A percentile compares a stretch with the other conserved stretches of the same genome.
Conservation (phyloP, 129 eudicot genomes). For the Scalesia atractyloides region DNA sequence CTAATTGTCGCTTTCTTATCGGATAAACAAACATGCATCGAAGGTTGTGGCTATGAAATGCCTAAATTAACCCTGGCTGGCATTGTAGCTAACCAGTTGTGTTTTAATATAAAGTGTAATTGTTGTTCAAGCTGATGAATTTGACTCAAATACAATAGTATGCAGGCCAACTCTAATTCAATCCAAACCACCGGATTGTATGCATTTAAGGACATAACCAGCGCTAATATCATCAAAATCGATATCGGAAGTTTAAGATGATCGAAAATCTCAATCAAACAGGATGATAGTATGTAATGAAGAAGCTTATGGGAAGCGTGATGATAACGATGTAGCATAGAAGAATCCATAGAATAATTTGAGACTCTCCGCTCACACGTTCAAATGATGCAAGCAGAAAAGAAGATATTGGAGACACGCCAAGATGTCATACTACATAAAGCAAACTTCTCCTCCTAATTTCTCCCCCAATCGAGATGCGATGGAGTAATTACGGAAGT, state of each 20-base stretch:
- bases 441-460: background rate
- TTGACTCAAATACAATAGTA: too few relatives aligned
- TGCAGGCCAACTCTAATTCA: too few relatives aligned
- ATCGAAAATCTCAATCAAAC: constrained; percentile 36
- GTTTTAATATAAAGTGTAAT: too few relatives aligned
- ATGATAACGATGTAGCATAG: constrained; percentile 54
- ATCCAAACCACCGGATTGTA: constrained; percentile 75
- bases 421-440: constrained; percentile 30
- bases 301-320: constrained; percentile 80
- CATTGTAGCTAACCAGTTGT: too few relatives aligned
- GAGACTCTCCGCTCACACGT: constrained; percentile 30
- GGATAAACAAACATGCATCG: too few relatives aligned
- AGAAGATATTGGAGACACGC: constrained; percentile 31
- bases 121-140: too few relatives aligned
- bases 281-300: constrained; percentile 60
- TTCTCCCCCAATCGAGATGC: too few relatives aligned
- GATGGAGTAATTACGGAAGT: too few relatives aligned
- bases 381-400: background rate
- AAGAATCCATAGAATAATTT: constrained; percentile 37
- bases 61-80: too few relatives aligned
- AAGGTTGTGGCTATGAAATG: too few relatives aligned
- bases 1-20: too few relatives aligned
- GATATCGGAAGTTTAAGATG: constrained; percentile 44
- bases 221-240: constrained; percentile 69
- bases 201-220: constrained; percentile 61